Conservation (phyloP, 352 stramenopile genomes). For the Pythium rhizo-oryzae region DNA sequence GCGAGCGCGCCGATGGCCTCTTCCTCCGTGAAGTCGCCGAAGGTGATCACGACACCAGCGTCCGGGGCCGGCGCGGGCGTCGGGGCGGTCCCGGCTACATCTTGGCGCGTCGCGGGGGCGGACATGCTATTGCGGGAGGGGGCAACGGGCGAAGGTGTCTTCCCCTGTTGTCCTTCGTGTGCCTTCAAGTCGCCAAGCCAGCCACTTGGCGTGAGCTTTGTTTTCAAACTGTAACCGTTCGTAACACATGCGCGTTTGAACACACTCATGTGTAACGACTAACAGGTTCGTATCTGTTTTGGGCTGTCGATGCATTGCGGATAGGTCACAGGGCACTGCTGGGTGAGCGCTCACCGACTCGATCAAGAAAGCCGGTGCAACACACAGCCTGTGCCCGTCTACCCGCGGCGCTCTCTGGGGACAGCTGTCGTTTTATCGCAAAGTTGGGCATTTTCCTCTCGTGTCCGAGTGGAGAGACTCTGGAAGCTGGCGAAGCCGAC, state of each 20-base stretch:
- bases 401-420: neutral
- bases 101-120: constrained; percentile 17
- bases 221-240: constrained; percentile 14
- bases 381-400: too few relatives aligned
- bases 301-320: constrained; percentile 8
- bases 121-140: constrained; percentile 7
- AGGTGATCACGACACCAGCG: constrained; percentile 53
- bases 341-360: constrained; percentile 4
- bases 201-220: neutral
- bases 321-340: constrained; percentile 2
- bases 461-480: neutral
- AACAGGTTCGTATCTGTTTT: constrained; percentile 1
- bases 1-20: constrained; percentile 46
- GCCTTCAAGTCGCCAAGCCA: constrained; percentile 20
- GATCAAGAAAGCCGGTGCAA: constrained; percentile 16
- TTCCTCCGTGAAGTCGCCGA: constrained; percentile 80
- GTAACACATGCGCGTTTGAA: too few relatives aligned
- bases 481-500: neutral
- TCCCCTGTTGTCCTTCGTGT: too few relatives aligned
- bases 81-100: constrained; percentile 28
- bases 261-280: too few relatives aligned
- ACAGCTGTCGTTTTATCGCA: neutral
- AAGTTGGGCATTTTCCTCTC: too few relatives aligned
- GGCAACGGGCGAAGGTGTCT: neutral
- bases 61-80: neutral